phyloP scores from a whole-genome alignment of 495 filamentous ascomycete genomes.

The Neurospora hispaniola region DNA sequence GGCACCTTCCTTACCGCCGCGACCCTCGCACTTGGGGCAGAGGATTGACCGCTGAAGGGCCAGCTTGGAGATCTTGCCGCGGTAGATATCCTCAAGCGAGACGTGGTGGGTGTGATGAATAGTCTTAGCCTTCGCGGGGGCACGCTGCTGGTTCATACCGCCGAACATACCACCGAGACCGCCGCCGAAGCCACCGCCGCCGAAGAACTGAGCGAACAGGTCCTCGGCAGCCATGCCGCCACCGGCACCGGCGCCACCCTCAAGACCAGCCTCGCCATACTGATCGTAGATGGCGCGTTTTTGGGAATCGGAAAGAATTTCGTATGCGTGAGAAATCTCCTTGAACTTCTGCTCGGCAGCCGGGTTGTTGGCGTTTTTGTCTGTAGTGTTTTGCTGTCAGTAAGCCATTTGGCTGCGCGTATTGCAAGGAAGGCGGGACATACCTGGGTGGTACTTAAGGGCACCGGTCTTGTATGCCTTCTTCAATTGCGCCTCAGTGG shows the following conservation, averaged over 20 bases:
- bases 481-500: slow-evolving; percentile 70
- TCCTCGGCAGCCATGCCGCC: slow-evolving; percentile 94
- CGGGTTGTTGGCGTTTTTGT: slow-evolving; percentile 93
- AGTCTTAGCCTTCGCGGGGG: slow-evolving; percentile 86
- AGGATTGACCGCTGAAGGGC: slow-evolving; percentile 96
- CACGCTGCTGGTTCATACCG: slow-evolving; percentile 60
- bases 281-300: slow-evolving; percentile 91
- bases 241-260: slow-evolving; percentile 67
- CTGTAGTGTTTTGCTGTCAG: slow-evolving; percentile 34
- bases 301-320: slow-evolving; percentile 81
- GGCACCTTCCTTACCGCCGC: slow-evolving; percentile 93
- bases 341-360: slow-evolving; percentile 96
- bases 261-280: slow-evolving; percentile 92
- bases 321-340: slow-evolving; percentile 90
- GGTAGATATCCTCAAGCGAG: slow-evolving; percentile 94
- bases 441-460: slow-evolving; percentile 86
- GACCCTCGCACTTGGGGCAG: slow-evolving; percentile 88
- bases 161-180: slow-evolving; percentile 76
- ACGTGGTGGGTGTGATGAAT: slow-evolving; percentile 99
- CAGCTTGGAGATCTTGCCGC: slow-evolving; percentile 93
- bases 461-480: slow-evolving; percentile 86
- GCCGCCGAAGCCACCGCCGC: slow-evolving; percentile 66
- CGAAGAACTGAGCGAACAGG: slow-evolving; percentile 96
- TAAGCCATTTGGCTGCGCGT: neutral
- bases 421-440: slow-evolving; percentile 12